Evolutionary conservation across 1,139 yeast genomes (phyloP), one percentile per base, ranked within the genome.

Genomic region (Debaryomyces sp.): DNA sequence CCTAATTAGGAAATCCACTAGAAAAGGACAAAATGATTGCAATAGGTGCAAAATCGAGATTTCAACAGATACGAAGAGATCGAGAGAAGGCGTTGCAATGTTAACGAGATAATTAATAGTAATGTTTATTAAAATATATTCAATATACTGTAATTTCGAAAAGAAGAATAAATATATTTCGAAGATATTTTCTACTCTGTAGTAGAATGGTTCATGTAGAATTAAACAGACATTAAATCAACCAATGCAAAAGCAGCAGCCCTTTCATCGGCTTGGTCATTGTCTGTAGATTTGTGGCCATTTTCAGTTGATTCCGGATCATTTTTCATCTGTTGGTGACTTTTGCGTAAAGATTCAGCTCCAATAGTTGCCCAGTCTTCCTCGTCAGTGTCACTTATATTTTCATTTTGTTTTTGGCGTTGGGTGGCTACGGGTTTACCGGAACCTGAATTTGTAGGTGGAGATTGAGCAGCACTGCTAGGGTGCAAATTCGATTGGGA

Each of bases 331-430:
- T 47, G 52, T 9, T 44, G 36, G 13, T 23, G 35, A 12, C 64
- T 67, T 36, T 68, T 74, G 43, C 87, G 67, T 46, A 85, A 66
- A 41, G 78, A 69, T 42, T 78, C 86, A 0, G 97, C 90, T 1
- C 97, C 97, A 47, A 91, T 86, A 0, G 90, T 73, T 53, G 85
- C 89, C 98, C 98, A 91, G 67, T 91, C 97, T 65, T 91, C 98
- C 62, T 92, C 97, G 67, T 91, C 98, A 0, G 96, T 89, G 59
- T 89, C 79, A 46, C 73, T 67, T 44, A 56, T 54, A 37, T 51
- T 57, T 44, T 30, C 30, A 1, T 17, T 17, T 24, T 13, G 41
- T 22, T 39, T 41, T 27, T 9, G 43, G 15, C 13, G 41, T 6
- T 4, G 38, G 13, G 5, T n/a, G 6, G 24, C 5, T 13, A 22